Evolutionary conservation across 768 basidiomycete species (phyloP).

Genomic region (Strobilomyces confusus): DNA sequence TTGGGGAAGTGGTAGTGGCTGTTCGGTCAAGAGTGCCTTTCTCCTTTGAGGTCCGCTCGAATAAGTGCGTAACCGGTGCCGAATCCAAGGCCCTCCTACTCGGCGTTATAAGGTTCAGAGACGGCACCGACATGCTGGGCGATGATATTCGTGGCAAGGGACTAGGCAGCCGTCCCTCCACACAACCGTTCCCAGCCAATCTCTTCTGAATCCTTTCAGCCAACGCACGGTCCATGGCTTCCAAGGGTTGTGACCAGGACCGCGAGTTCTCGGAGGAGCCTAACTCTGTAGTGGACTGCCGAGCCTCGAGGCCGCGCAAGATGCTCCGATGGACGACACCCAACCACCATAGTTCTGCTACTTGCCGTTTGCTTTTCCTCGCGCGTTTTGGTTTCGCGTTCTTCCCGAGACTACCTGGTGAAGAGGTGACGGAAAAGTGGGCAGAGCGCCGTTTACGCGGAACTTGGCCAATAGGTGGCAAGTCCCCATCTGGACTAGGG

Average conservation of each 20-base stretch:
- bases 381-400: conserved; percentile 28
- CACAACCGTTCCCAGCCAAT: conserved; percentile 31
- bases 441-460: conserved; percentile 34
- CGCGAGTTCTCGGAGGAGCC: conserved; percentile 4
- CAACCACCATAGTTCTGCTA: conserved; percentile 35
- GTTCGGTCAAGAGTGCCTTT: not conserved
- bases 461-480: not conserved
- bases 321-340: conserved; percentile 36
- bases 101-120: conserved; percentile 15
- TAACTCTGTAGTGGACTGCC: conserved; percentile 1
- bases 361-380: conserved; percentile 30
- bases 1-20: not conserved
- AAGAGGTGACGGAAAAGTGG: conserved; percentile 27
- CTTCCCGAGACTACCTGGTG: conserved; percentile 11
- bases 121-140: conserved; percentile 22
- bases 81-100: conserved; percentile 5
- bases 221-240: conserved; percentile 33
- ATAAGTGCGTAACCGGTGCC: not conserved
- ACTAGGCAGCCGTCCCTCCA: conserved; percentile 20
- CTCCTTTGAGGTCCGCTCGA: not conserved
- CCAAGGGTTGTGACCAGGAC: conserved; percentile 9
- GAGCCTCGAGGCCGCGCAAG: conserved; percentile 19
- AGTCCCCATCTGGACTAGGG: not conserved
- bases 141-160: conserved; percentile 21
- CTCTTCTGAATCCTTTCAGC: conserved; percentile 31